phyloP scores from a whole-genome alignment of 2,329 filamentous ascomycete species.

The Cercospora beticola region DNA sequence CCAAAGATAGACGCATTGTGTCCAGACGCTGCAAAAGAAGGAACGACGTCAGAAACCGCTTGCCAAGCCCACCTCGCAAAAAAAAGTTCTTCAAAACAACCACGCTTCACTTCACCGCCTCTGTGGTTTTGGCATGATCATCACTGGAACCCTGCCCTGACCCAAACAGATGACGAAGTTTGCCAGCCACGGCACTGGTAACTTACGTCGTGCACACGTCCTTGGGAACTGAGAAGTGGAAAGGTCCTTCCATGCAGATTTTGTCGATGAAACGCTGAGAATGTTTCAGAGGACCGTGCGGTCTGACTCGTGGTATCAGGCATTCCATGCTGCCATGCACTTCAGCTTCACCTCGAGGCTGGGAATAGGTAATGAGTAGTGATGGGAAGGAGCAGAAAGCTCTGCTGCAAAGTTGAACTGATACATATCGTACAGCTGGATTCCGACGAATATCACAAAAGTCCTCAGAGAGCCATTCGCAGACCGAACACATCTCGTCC shows the following conservation, averaged over 20 bases:
- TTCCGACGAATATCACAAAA: no score
- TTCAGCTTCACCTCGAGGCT: background rate
- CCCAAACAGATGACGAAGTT: background rate
- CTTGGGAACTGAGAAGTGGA: background rate
- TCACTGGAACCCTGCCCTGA: background rate
- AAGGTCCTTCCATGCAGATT: background rate
- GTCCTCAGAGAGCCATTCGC: no score
- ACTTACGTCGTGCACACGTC: background rate
- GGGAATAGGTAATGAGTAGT: background rate
- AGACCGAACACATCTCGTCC: no score
- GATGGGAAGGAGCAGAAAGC: background rate
- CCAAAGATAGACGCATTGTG: background rate
- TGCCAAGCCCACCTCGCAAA: background rate
- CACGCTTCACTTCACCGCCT: background rate
- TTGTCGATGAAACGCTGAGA: background rate
- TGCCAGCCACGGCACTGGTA: background rate
- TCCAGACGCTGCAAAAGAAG: background rate
- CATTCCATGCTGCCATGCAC: background rate
- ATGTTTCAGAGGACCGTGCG: background rate
- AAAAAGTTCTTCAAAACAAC: background rate
- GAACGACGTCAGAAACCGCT: background rate
- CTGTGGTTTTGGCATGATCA: background rate
- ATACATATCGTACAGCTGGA: background rate
- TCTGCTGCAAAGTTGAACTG: background rate
- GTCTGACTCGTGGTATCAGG: background rate